Percentiles rank a stretch among this genome's conserved stretches.
These are phyloP conservation scores for Microstroma glucosiphilum DNA, from an alignment of 1,284 basidiomycete species.

Conservation along the genomic window DNA sequence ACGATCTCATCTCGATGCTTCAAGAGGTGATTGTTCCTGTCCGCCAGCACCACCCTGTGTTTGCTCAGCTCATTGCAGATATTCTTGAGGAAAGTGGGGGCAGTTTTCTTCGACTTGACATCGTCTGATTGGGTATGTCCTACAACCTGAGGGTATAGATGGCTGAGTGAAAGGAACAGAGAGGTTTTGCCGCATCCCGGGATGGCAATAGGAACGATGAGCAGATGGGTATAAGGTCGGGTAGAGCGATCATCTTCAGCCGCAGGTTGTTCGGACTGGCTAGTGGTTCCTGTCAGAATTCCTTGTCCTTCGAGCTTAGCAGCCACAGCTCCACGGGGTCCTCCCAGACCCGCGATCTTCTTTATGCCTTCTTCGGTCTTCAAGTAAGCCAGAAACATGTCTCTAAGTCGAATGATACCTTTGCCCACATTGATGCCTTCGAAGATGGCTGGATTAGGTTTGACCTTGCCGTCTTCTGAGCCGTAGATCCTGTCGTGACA, in stretches of 20 bases:
- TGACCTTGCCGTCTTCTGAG: conserved; percentile 60
- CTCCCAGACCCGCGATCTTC: conserved; percentile 43
- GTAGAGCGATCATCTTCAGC: conserved; percentile 17
- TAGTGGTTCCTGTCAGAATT: conserved; percentile 15
- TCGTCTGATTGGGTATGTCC: conserved; percentile 77
- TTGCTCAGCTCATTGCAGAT: conserved; percentile 54
- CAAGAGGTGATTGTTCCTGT: conserved; percentile 47
- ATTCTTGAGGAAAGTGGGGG: conserved; percentile 69
- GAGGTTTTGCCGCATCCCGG: conserved; percentile 95
- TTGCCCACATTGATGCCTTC: conserved; percentile 63
- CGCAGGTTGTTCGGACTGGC: background rate
- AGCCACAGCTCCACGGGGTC: conserved; percentile 51
- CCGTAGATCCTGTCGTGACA: conserved; percentile 42
- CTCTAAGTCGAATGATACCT: conserved; percentile 76
- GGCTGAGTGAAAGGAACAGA: conserved; percentile 68
- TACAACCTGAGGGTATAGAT: conserved; percentile 77
- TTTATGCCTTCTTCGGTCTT: conserved; percentile 48
- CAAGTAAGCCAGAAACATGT: conserved; percentile 70
- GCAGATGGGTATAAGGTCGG: conserved; percentile 63
- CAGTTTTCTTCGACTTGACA: conserved; percentile 71
- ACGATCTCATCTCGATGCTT: conserved; percentile 45
- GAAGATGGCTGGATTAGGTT: conserved; percentile 62
- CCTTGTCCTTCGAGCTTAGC: conserved; percentile 22
- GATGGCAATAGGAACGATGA: conserved; percentile 81
- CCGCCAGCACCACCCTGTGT: conserved; percentile 36